A percentile compares a stretch with the other conserved stretches of the same genome.
These are phyloP conservation scores for Pontederia crassipes DNA, from an alignment of 176 grass and related monocot genomes.

Conservation along the genomic window DNA sequence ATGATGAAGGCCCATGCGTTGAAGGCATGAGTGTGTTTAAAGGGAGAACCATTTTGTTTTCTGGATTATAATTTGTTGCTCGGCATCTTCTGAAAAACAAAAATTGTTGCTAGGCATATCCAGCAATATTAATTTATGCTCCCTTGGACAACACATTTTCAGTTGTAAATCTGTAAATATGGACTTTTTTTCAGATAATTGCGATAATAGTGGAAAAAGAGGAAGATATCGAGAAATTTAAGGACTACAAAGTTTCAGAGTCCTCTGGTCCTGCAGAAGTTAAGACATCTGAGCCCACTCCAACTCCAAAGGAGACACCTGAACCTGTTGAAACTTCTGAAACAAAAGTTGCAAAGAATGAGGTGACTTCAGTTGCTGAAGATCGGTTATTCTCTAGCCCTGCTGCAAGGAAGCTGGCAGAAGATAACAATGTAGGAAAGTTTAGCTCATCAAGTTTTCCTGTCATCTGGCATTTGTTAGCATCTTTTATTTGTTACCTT, in stretches of 20 bases:
- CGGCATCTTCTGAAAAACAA: no score
- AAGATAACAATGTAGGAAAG: slow-evolving; percentile 70
- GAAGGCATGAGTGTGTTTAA: no score
- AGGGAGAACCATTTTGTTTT: no score
- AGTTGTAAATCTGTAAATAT: neutral
- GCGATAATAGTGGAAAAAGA: slow-evolving; percentile 83
- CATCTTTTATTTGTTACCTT: neutral
- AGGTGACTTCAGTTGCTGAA: slow-evolving; percentile 42
- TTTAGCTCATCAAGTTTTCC: neutral
- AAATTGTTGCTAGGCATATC: neutral
- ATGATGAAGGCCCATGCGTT: no score
- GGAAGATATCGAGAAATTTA: slow-evolving; percentile 73
- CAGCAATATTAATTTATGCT: neutral
- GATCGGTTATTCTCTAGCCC: slow-evolving; percentile 78
- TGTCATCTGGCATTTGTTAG: neutral
- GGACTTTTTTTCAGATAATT: slow-evolving; percentile 38
- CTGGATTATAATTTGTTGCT: no score
- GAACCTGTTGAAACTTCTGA: slow-evolving; percentile 32
- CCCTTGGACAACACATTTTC: neutral
- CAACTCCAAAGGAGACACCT: slow-evolving; percentile 35
- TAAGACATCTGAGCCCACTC: slow-evolving; percentile 24
- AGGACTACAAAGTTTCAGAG: slow-evolving; percentile 69
- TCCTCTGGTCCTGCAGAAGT: slow-evolving; percentile 42
- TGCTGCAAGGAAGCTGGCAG: slow-evolving; percentile 83
- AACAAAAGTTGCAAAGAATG: slow-evolving; percentile 34